Base-by-base conservation (phyloP, 345 rosid species). In the Excoecaria agallocha region DNA sequence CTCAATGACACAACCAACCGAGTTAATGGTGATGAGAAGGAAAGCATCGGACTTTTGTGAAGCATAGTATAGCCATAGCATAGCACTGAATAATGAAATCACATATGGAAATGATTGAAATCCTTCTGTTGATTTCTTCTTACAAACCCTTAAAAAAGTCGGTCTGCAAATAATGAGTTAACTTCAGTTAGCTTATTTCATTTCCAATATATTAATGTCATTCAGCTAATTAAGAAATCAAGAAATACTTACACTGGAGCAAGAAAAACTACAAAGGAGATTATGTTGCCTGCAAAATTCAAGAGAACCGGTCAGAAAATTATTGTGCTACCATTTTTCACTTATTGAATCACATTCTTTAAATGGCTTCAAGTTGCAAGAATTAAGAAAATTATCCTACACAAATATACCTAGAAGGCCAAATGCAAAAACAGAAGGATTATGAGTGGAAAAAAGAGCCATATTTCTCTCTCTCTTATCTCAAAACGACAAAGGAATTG, bases 41-140 rank as follows among this genome's bases (percentile, higher is more conserved):
- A 80, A 67, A 13, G 84, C 91, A 41, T 91, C 82, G 8, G 79
- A 52, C 83, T 85, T 91, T 69, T 81, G 79, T 19, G 84, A 85
- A 51, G 93, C 94, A 30, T 91, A 91, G 72, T 87, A 88, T 6
- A 89, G 83, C 85, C 86, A 87, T 50, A 88, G 77, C 91, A 85
- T 86, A 24, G 94, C 86, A 74, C 90, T 89, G 80, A 89, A 89
- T 50, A 91, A 81, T 11, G 90, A 84, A 12, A 84, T 88, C 68
- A 85, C 76, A 61, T 89, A 91, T 0, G 97, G 97, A 55, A 88
- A 60, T 57, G 93, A 87, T 39, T 88, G 89, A 67, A 89, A 91
- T 35, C 85, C 97, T 85, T 91, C 89, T 4, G 93, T 88, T n/a
- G 89, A 86, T 83, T 91, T 91, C 81, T 85, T 87, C 88, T 85